These are phyloP conservation scores for Emmonsiellopsis sp. DNA, from an alignment of 2,329 filamentous ascomycete genomes.

Conservation along the genomic window DNA sequence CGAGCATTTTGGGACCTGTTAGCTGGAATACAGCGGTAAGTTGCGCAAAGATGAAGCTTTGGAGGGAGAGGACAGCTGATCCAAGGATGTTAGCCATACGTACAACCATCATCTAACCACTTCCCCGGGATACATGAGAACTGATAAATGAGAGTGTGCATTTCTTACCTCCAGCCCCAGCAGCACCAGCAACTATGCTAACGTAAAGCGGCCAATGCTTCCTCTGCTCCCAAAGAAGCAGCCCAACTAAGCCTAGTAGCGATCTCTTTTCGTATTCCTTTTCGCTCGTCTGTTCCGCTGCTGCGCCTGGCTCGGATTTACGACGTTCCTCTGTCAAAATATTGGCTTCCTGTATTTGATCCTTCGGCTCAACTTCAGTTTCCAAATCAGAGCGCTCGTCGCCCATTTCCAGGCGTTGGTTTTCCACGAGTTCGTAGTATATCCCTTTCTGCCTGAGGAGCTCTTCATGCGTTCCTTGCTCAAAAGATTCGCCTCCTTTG, in stretches of 20 bases:
- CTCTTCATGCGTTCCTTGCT: conserved; percentile 66
- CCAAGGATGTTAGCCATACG: neutral
- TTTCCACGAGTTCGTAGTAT: conserved; percentile 58
- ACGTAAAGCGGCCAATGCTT: conserved; percentile 21
- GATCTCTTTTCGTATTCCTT: conserved; percentile 8
- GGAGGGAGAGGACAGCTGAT: conserved; percentile 24
- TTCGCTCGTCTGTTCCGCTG: conserved; percentile 3
- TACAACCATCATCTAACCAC: neutral
- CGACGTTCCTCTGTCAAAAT: conserved; percentile 1
- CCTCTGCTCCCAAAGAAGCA: conserved; percentile 26
- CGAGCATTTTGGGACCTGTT: conserved; percentile 27
- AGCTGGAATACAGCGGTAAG: conserved; percentile 41
- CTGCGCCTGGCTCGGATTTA: neutral
- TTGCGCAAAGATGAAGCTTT: conserved; percentile 40
- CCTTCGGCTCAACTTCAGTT: neutral
- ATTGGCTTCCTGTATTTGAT: neutral
- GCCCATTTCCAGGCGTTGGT: conserved; percentile 21
- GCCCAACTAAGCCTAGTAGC: conserved; percentile 15
- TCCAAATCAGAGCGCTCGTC: conserved; percentile 4
- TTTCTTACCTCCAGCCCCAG: conserved; percentile 23
- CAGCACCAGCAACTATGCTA: conserved; percentile 17
- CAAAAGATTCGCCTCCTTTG: conserved; percentile 59
- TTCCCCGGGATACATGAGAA: neutral
- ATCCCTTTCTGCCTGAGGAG: conserved; percentile 54
- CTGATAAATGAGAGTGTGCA: neutral